Evolutionary conservation across 225 moss, liverwort and hornwort genomes (phyloP).

Genomic region (Rhytidiadelphus loreus): DNA sequence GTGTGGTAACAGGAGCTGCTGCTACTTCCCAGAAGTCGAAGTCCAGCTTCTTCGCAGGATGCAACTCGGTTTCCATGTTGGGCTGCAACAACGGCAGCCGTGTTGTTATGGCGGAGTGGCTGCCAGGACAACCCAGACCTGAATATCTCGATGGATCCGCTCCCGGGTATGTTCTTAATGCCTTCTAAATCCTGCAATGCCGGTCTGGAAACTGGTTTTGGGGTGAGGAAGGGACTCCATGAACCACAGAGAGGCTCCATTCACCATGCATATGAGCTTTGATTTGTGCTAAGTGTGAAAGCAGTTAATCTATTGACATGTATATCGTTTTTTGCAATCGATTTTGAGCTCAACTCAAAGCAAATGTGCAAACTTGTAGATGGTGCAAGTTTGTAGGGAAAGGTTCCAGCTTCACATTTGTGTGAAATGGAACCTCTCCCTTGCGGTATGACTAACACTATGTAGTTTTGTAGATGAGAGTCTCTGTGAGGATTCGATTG

Average conservation of each 20-base stretch:
- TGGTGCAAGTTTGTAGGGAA: not conserved
- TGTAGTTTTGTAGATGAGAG: too few relatives aligned
- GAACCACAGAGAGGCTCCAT: not conserved
- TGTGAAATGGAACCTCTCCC: not conserved
- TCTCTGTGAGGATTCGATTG: too few relatives aligned
- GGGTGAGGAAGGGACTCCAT: not conserved
- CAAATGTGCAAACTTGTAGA: too few relatives aligned
- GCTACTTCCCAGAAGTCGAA: constrained; percentile 12
- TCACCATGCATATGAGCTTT: not conserved
- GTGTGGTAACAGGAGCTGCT: not conserved
- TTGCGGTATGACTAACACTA: too few relatives aligned
- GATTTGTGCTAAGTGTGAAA: not conserved
- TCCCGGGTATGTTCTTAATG: constrained; percentile 34
- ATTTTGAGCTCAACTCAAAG: not conserved
- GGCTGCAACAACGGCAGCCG: constrained; percentile 63
- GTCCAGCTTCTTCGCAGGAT: constrained; percentile 45
- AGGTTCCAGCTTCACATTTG: not conserved
- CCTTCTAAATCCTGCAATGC: not conserved
- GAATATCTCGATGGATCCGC: constrained; percentile 70
- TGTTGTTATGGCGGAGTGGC: constrained; percentile 79
- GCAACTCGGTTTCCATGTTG: constrained; percentile 20
- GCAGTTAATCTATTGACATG: not conserved
- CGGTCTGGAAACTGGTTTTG: not conserved
- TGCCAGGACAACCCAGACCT: constrained; percentile 82
- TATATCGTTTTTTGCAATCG: not conserved